Percentiles rank a stretch among this genome's conserved stretches.
Evolutionary conservation across 768 basidiomycete species (phyloP).

Genomic region (Termitomyces sp.): DNA sequence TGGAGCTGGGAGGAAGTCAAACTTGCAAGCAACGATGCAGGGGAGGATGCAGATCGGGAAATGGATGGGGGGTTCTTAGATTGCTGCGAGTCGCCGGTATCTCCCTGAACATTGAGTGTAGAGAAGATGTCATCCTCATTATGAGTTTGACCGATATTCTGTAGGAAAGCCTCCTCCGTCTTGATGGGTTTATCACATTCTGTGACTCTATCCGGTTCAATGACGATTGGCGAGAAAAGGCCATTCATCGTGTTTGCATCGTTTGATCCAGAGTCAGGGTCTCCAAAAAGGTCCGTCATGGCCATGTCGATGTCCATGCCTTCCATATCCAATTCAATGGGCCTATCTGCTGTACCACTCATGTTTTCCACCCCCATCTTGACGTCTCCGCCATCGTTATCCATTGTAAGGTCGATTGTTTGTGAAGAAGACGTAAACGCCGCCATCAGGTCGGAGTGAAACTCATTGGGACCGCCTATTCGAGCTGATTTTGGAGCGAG

Average conservation of each 20-base stretch:
- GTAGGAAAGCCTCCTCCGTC: slow-evolving; percentile 35
- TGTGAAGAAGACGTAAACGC: slow-evolving; percentile 44
- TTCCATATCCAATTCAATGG: slow-evolving; percentile 78
- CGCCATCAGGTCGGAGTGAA: slow-evolving; percentile 64
- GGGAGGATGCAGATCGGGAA: slow-evolving; percentile 32
- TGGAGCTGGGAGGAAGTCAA: slow-evolving; percentile 35
- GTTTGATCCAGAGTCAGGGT: slow-evolving; percentile 33
- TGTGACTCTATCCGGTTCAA: slow-evolving; percentile 18
- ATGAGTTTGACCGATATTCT: slow-evolving; percentile 22
- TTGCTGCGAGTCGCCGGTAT: slow-evolving; percentile 12
- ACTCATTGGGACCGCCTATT: slow-evolving; percentile 46
- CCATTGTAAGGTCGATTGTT: slow-evolving; percentile 56
- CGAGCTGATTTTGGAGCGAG: slow-evolving; percentile 80
- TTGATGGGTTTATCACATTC: slow-evolving; percentile 13
- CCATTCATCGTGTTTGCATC: slow-evolving; percentile 38
- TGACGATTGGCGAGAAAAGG: slow-evolving; percentile 48
- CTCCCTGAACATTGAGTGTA: slow-evolving; percentile 23
- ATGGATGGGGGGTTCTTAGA: slow-evolving; percentile 13
- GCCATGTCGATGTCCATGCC: slow-evolving; percentile 63
- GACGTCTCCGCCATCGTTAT: slow-evolving; percentile 16
- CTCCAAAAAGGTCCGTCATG: slow-evolving; percentile 57
- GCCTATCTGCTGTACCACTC: slow-evolving; percentile 74
- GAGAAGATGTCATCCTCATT: slow-evolving; percentile 31
- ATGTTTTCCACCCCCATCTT: slow-evolving; percentile 34
- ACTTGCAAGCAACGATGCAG: slow-evolving; percentile 40